Evolutionary conservation across 23 red algal genomes (phyloP).

Genomic region (Gracilariopsis chorda): DNA sequence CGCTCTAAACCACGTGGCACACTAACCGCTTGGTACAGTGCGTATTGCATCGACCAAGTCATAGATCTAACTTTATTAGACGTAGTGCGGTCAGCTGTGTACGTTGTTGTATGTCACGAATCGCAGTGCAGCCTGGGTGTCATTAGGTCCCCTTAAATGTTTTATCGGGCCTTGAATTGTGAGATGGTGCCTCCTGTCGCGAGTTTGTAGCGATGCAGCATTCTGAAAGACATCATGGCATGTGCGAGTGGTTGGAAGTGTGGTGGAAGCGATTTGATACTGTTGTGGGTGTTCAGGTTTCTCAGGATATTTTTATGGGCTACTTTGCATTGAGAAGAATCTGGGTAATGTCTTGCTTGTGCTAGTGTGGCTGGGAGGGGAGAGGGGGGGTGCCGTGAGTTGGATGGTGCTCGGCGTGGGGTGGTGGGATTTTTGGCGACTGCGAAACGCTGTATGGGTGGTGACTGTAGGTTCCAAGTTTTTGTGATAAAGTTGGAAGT

Average conservation of each 20-base stretch:
- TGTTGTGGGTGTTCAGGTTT: background rate
- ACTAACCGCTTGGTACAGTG: no score
- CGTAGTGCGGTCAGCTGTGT: background rate
- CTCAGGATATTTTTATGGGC: background rate
- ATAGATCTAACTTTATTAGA: no score
- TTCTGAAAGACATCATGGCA: background rate
- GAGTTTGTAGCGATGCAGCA: background rate
- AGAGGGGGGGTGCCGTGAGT: background rate
- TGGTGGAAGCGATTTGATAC: background rate
- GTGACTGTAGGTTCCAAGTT: no score
- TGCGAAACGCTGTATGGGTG: no score
- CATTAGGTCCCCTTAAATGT: conserved; percentile 11
- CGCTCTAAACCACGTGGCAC: no score
- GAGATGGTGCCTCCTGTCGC: background rate
- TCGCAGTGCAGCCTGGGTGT: conserved; percentile 26
- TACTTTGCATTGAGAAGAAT: background rate
- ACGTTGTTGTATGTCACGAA: background rate
- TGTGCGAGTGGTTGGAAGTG: background rate
- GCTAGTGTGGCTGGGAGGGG: no score
- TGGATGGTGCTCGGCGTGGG: background rate
- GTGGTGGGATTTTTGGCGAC: background rate
- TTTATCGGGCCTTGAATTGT: background rate
- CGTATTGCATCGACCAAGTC: no score
- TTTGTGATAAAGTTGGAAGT: no score
- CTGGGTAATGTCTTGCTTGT: background rate